A percentile compares a stretch with the other conserved stretches of the same genome.
Conservation (phyloP, 129 eudicot species). For the Scalesia atractyloides region DNA sequence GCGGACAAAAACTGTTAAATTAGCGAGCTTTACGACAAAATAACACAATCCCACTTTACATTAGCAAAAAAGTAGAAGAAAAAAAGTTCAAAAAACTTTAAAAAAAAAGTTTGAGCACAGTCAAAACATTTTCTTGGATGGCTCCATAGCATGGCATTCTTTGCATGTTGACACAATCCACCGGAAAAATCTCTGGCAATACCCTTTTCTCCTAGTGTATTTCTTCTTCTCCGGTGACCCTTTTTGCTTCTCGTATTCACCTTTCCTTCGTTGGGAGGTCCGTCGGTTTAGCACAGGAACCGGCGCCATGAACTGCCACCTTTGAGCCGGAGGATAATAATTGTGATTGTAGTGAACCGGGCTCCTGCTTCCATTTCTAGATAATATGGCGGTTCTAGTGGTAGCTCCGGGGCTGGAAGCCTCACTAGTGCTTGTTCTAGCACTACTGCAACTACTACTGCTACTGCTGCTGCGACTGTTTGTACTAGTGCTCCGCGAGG, state of each 20-base stretch:
- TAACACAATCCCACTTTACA: conserved; percentile 26
- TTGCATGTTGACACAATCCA: conserved; percentile 53
- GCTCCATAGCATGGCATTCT: conserved; percentile 70
- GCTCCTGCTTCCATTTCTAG: conserved; percentile 18
- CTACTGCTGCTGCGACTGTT: conserved; percentile 50
- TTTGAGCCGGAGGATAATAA: conserved; percentile 44
- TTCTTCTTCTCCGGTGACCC: conserved; percentile 27
- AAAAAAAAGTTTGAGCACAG: not conserved
- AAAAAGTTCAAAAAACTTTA: conserved; percentile 15
- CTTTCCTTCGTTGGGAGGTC: conserved; percentile 34
- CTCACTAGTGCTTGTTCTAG: conserved; percentile 62
- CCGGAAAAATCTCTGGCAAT: conserved; percentile 46
- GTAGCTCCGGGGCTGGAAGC: conserved; percentile 33
- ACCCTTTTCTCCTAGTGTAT: conserved; percentile 31
- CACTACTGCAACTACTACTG: conserved; percentile 48
- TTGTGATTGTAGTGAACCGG: conserved; percentile 19
- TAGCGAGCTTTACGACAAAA: conserved; percentile 22
- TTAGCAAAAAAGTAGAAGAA: conserved; percentile 21
- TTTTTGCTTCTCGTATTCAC: conserved; percentile 20
- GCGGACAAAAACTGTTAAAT: not conserved
- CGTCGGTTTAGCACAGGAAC: conserved; percentile 46
- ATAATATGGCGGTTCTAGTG: not conserved
- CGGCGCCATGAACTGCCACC: conserved; percentile 71
- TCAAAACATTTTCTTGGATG: conserved; percentile 35
- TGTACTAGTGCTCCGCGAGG: conserved; percentile 67